Evolutionary conservation across 2,329 filamentous ascomycete species (phyloP).

Genomic region (Fusarium bactridioides): DNA sequence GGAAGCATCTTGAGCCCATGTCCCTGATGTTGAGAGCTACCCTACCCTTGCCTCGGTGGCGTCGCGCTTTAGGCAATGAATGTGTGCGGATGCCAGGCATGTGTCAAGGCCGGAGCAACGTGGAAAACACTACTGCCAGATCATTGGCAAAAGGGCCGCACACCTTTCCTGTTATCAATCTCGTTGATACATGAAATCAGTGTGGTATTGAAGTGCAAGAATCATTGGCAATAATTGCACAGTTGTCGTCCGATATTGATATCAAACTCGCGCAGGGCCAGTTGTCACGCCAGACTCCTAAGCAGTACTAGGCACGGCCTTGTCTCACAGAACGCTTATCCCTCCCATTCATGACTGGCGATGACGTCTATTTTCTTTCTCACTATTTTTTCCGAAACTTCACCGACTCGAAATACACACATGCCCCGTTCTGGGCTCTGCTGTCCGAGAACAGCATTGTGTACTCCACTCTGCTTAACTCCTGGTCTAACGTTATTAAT

Average conservation of each 20-base stretch:
- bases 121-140: conserved; percentile 35
- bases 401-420: conserved; percentile 37
- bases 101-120: conserved; percentile 25
- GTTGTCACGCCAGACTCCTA: neutral
- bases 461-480: conserved; percentile 10
- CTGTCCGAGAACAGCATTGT: neutral
- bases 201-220: neutral
- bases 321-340: conserved; percentile 13
- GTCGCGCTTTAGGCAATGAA: conserved; percentile 31
- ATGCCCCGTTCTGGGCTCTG: conserved; percentile 20
- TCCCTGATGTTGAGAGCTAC: conserved; percentile 3
- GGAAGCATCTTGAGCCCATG: conserved; percentile 3
- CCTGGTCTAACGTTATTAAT: neutral
- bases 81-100: conserved; percentile 20
- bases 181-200: conserved; percentile 3
- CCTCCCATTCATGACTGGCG: conserved; percentile 10
- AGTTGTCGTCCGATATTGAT: neutral
- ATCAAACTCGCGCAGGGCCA: neutral
- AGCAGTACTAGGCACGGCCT: conserved; percentile 14
- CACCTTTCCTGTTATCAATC: conserved; percentile 39
- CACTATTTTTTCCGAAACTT: conserved; percentile 39
- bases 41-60: conserved; percentile 36
- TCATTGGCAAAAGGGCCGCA: conserved; percentile 6
- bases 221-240: neutral
- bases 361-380: conserved; percentile 33